Percentiles rank a stretch among this genome's conserved stretches.
Conservation (phyloP, 2,329 filamentous ascomycete species). For the Xylariaceae sp. region DNA sequence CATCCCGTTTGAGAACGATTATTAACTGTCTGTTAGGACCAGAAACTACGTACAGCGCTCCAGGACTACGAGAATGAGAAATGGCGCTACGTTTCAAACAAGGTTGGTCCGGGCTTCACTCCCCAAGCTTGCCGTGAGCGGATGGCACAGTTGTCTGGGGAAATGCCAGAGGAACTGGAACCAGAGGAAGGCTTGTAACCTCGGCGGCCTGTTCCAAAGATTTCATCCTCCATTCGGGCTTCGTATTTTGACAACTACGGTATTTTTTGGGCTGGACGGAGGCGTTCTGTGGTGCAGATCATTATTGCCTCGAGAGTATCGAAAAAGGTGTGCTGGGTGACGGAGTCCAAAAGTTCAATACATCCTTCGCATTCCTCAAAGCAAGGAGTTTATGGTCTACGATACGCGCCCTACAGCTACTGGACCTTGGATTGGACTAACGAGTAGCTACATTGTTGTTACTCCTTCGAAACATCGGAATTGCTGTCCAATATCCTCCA, state of each 20-base stretch:
- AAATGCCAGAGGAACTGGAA: constrained; percentile 29
- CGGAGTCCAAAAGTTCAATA: no score
- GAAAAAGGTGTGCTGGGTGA: no score
- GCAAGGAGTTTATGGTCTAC: constrained; percentile 19
- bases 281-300: no score
- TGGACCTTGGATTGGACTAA: no score
- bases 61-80: constrained; percentile 87
- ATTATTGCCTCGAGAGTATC: no score
- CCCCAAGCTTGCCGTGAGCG: constrained; percentile 83
- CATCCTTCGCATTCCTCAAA: constrained; percentile 6
- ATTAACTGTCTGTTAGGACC: constrained; percentile 50
- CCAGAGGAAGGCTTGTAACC: constrained; percentile 46
- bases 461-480: no score
- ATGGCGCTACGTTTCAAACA: constrained; percentile 87
- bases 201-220: constrained; percentile 50
- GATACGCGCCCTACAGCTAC: neutral
- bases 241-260: no score
- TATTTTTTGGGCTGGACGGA: no score
- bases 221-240: constrained; percentile 20
- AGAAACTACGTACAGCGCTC: constrained; percentile 71
- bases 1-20: neutral
- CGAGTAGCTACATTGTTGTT: no score
- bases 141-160: constrained; percentile 57
- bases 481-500: no score
- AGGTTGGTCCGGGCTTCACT: constrained; percentile 86